A percentile compares a stretch with the other conserved stretches of the same genome.
Evolutionary conservation across 2,329 filamentous ascomycete species (phyloP).

Genomic region (Colletotrichum liriopes): DNA sequence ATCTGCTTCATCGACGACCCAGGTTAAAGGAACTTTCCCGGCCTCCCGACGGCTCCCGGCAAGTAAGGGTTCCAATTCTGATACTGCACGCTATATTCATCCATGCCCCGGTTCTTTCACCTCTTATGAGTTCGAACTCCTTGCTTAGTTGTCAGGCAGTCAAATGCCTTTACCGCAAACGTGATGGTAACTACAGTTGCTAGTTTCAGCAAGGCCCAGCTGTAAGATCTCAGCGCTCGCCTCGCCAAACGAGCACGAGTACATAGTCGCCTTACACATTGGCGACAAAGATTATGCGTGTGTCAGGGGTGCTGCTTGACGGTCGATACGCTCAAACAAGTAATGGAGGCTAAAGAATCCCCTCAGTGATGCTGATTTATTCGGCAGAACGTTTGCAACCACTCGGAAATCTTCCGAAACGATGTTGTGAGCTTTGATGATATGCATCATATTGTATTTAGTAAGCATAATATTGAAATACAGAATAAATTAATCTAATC

Average conservation of each 20-base stretch:
- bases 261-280: too few species aligned
- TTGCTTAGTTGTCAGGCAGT: not conserved
- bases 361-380: too few species aligned
- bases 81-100: not conserved
- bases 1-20: conserved; percentile 1
- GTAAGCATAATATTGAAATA: too few species aligned
- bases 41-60: not conserved
- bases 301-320: too few species aligned
- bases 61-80: not conserved
- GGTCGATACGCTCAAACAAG: too few species aligned
- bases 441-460: not conserved
- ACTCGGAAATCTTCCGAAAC: not conserved
- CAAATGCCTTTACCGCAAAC: not conserved
- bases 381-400: too few species aligned
- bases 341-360: too few species aligned
- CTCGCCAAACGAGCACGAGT: not conserved
- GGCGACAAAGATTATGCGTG: not conserved
- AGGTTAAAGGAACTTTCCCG: not conserved
- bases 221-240: too few species aligned
- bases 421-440: not conserved
- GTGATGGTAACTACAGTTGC: not conserved
- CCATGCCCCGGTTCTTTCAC: too few species aligned
- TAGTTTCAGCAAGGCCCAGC: not conserved
- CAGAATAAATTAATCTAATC: too few species aligned
- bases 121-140: not conserved